Base-by-base conservation (phyloP, 495 filamentous ascomycete genomes). In the Daldinia grandis region DNA sequence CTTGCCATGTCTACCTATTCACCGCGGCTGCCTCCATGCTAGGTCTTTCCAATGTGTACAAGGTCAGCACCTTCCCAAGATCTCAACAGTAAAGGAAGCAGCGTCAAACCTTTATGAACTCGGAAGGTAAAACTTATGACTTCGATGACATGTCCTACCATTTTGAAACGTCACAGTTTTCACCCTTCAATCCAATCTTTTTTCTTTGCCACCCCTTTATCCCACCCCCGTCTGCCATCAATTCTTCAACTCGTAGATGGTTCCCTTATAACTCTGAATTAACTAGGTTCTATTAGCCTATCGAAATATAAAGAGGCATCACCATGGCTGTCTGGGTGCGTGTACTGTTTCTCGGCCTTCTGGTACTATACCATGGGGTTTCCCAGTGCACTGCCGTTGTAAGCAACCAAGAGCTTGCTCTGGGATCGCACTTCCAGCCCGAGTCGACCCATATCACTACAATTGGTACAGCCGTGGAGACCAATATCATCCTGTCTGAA, bases 281-380 rank as follows among this genome's bases (percentile, higher is more conserved):
- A 27, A 53, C n/a, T 35, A 40, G 10, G 49, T 24, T 24, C 53
- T 15, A 27, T 9, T 30, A 4, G 17, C 10, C 4, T 47, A 47
- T 47, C 17, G 6, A 24, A 4, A 47, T 54, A 63, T 24, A 44
- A 38, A 38, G 14, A 58, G 31, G 42, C 30, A 44, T 40, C 35
- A 37, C 5, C 24, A 63, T 68, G 54, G 35, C 59, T 25, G 1
- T 21, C 12, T 63, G 64, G 30, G 0, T 55, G 37, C 47, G 19
- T 60, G 57, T 68, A 24, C 28, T 72, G 42, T 49, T 70, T 14
- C 10, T 59, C 35, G 63, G 68, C 67, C 47, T 76, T 38, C 47
- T 75, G 69, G 74, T 72, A 37, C 19, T 71, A 38, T 63, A 28
- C 69, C 51, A 68, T 30, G 59, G 60, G 14, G 37, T 64, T 54